Percentiles rank a stretch among this genome's conserved stretches.
Conservation (phyloP, 176 grass and related monocot genomes). For the Oryza punctata region DNA sequence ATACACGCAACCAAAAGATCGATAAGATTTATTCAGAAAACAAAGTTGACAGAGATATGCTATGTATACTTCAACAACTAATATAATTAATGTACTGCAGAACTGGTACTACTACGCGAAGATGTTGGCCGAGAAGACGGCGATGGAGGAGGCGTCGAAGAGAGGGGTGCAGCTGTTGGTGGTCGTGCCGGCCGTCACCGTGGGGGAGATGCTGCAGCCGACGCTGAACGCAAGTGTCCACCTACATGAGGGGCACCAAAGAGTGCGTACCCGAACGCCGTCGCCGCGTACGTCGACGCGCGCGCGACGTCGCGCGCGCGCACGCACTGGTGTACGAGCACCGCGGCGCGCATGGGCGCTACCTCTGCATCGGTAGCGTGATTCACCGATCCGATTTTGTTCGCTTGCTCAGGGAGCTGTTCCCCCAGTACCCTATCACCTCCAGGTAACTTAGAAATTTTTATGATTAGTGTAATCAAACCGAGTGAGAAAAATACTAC, state of each 20-base stretch:
- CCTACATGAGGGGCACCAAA: slow-evolving; percentile 16
- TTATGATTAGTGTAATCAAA: too few relatives aligned
- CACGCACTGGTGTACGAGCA: slow-evolving; percentile 19
- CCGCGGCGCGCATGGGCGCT: background rate
- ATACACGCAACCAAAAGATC: too few relatives aligned
- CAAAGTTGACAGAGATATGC: too few relatives aligned
- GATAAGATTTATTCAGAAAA: too few relatives aligned
- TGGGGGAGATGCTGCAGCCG: slow-evolving; percentile 18
- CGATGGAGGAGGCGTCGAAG: slow-evolving; percentile 13
- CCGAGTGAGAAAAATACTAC: too few relatives aligned
- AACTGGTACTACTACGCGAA: slow-evolving; percentile 27
- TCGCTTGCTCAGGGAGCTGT: slow-evolving; percentile 13
- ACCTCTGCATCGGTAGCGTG: slow-evolving; percentile 19
- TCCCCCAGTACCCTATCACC: background rate
- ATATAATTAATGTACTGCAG: background rate
- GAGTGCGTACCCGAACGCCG: background rate
- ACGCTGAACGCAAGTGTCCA: background rate
- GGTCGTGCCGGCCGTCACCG: background rate
- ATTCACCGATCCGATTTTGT: background rate
- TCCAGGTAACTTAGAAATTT: background rate
- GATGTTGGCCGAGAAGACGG: slow-evolving; percentile 2
- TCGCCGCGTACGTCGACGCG: background rate
- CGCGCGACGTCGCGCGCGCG: background rate
- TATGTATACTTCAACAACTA: too few relatives aligned
- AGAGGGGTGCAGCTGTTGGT: slow-evolving; percentile 5